A percentile compares a stretch with the other conserved stretches of the same genome.
These are phyloP conservation scores for Aquilaria malaccensis DNA, from an alignment of 345 rosid species.

Conservation along the genomic window DNA sequence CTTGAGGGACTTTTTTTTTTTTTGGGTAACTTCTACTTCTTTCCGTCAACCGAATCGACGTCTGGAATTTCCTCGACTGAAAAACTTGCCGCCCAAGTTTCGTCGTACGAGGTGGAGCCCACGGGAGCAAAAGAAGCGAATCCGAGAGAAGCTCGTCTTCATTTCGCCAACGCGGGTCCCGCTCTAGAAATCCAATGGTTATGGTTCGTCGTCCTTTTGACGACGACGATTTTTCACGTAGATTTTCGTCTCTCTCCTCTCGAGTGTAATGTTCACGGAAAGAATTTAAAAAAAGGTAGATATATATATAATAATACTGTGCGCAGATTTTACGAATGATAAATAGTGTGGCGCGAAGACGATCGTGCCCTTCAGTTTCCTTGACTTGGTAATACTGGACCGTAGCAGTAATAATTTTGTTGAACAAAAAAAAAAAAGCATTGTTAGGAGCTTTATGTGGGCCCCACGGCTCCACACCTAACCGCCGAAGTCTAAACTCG, in stretches of 20 bases:
- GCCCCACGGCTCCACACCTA: slow-evolving; percentile 23
- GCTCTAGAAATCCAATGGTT: slow-evolving; percentile 15
- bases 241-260: too few relatives aligned
- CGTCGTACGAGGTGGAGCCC: slow-evolving; percentile 15
- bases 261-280: not conserved
- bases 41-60: too few relatives aligned
- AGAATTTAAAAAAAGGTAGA: not conserved
- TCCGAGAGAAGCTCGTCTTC: slow-evolving; percentile 10
- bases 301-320: too few relatives aligned
- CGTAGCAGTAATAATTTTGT: not conserved
- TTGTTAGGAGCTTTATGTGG: slow-evolving; percentile 13
- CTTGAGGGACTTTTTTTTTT: too few relatives aligned
- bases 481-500: slow-evolving; percentile 14
- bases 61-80: not conserved
- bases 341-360: not conserved
- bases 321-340: too few relatives aligned
- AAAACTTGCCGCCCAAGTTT: slow-evolving; percentile 10
- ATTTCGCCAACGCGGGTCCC: slow-evolving; percentile 11
- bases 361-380: slow-evolving; percentile 10
- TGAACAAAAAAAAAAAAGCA: not conserved
- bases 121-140: not conserved
- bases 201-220: slow-evolving; percentile 11
- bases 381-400: not conserved
- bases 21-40: too few relatives aligned
- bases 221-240: slow-evolving; percentile 27